Evolutionary conservation across 164 flowering plant species (phyloP), one percentile per base, ranked within the genome.

Genomic region (Buxus sempervirens): DNA sequence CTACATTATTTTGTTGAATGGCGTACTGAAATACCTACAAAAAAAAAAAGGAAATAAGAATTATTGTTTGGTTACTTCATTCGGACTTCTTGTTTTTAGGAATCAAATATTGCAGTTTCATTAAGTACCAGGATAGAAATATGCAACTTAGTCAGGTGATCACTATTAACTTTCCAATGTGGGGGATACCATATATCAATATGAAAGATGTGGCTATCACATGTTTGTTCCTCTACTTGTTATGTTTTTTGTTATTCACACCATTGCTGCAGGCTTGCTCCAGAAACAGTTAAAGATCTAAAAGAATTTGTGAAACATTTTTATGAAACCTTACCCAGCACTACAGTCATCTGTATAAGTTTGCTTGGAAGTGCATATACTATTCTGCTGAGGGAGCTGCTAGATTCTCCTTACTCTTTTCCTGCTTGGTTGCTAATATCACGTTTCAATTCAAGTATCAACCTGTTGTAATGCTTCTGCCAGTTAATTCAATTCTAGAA

Each of bases 361-460:
- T 73, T 92, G 58, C 77, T 96, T 68, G 89, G 85, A 53, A 79
- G 77, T 68, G 76, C 77, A 74, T 84, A 71, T 70, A 69, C 77
- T 49, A 62, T 66, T 56, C 67, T 90, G 42, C 73, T 93, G 24
- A 69, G 75, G 62, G 87, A 84, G 56, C 54, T 95, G 71, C 65
- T 86, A 66, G 72, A 21, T 26, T 66, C 62, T 58, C 80, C 87
- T 75, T 73, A 85, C 23, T 54, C 75, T 69, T 77, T 75, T 69
- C 64, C 71, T 66, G 87, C 91, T 41, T 96, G 93, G 93, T 80
- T 93, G 71, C 78, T 93, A 38, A 59, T 96, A 53, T 93, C 97
- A 60, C 93, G 91, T 69, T 70, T 96, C 61, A 79, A 77, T 68
- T 78, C 83, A 75, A 76, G 57, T 65, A 68, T 63, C 82, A 86